Evolutionary conservation across 441 rosid species (phyloP).

Genomic region (Gossypium laxum): DNA sequence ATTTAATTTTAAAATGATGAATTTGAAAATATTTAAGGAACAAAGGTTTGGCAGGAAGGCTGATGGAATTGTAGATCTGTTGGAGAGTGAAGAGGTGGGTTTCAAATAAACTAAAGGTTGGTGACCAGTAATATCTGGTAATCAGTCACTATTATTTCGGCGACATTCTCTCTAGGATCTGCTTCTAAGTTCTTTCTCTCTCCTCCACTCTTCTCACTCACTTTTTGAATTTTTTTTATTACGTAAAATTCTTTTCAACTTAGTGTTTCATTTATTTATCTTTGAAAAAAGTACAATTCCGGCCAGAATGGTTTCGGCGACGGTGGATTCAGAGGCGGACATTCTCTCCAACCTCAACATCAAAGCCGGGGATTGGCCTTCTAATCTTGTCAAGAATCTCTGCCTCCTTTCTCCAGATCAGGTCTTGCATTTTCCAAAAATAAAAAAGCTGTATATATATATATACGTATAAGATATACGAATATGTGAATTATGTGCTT

Average conservation of each 20-base stretch:
- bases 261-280: too few relatives aligned
- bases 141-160: background rate
- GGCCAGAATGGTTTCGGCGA: constrained; percentile 23
- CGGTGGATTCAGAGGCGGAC: constrained; percentile 27
- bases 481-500: background rate
- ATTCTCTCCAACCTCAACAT: constrained; percentile 30
- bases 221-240: too few relatives aligned
- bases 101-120: background rate
- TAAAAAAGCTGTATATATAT: too few relatives aligned
- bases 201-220: background rate
- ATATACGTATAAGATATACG: background rate
- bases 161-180: background rate
- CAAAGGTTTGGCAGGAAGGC: too few relatives aligned
- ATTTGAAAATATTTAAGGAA: too few relatives aligned
- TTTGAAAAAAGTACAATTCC: background rate
- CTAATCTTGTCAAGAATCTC: constrained; percentile 52
- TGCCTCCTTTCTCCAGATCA: constrained; percentile 46
- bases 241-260: too few relatives aligned
- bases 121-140: background rate
- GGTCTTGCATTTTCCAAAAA: constrained; percentile 22
- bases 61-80: background rate
- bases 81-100: background rate
- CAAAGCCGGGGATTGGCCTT: constrained; percentile 34
- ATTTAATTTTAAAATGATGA: too few relatives aligned
- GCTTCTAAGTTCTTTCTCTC: background rate